Base-by-base conservation (phyloP, 495 filamentous ascomycete genomes). In the Aspergillus conjunctus region DNA sequence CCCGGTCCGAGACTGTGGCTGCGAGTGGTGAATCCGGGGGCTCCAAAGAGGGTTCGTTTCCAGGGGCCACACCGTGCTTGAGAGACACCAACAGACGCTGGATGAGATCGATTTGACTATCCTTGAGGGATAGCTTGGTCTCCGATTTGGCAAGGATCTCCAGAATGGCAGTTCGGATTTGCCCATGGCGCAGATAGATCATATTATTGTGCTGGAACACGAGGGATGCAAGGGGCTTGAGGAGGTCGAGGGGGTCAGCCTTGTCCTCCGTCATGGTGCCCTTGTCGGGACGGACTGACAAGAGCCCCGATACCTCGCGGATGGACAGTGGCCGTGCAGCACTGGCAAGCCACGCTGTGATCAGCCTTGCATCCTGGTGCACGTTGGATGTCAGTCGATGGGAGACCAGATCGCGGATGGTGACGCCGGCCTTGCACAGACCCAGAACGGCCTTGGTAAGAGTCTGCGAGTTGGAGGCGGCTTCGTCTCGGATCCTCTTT, bases 281-380 rank as follows among this genome's bases (percentile, higher is more conserved):
- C 59, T 73, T 74, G 31, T 73, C 69, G 2, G 63, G 11, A 34
- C 75, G 67, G 39, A 75, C 65, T 3, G 67, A 68, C 18, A 68
- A 59, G 31, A 77, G 55, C 1, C 65, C 53, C 15, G 59, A 48
- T 4, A 77, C 59, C 60, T 77, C 74, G 14, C 59, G 58, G 18
- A 65, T 15, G 21, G 64, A 46, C 12, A 77, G 58, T 18, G 74
- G 74, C 11, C 74, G 71, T 8, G 70, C 66, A 1, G 70, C 67
- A 17, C 68, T 74, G 15, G 71, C 68, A 26, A 77, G 68, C 71
- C 71, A 75, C 20, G 63, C 59, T 12, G 75, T 26, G 22, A 75
- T 67, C 4, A 58, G 59, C 61, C 65, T 69, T 11, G 57, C 68
- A 33, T 77, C 70, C 32, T 72, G 66, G 7, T 17, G 65, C 41